Percentiles rank a stretch among this genome's conserved stretches.
Conservation (phyloP, 2,329 filamentous ascomycete genomes). For the Fusarium udum region DNA sequence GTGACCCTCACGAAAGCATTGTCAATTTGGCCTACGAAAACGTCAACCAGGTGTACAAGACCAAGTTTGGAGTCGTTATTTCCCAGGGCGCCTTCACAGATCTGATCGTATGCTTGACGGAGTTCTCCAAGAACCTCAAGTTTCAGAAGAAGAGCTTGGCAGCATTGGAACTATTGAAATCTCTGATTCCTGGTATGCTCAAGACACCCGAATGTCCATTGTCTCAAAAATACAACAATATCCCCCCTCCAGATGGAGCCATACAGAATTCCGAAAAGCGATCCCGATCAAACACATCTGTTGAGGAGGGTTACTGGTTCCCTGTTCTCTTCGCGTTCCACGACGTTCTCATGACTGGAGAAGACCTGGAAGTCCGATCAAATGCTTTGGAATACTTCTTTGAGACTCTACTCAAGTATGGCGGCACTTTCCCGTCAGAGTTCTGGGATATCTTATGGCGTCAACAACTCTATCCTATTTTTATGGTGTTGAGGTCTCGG, state of each 20-base stretch:
- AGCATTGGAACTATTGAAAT: slow-evolving; percentile 93
- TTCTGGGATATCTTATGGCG: slow-evolving; percentile 99
- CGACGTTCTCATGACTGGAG: slow-evolving; percentile 98
- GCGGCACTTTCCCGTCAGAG: slow-evolving; percentile 87
- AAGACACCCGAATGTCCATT: slow-evolving; percentile 94
- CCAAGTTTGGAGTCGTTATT: slow-evolving; percentile 93
- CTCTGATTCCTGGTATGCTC: slow-evolving; percentile 93
- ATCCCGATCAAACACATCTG: slow-evolving; percentile 80
- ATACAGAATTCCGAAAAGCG: slow-evolving; percentile 55
- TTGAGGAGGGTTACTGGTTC: slow-evolving; percentile 99
- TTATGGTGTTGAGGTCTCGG: slow-evolving; percentile 95
- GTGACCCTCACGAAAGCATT: slow-evolving; percentile 92
- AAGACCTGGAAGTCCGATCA: slow-evolving; percentile 94
- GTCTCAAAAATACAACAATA: slow-evolving; percentile 66
- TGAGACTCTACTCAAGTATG: slow-evolving; percentile 88
- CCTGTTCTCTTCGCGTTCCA: slow-evolving; percentile 98
- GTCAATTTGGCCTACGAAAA: slow-evolving; percentile 98
- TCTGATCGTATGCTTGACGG: slow-evolving; percentile 92
- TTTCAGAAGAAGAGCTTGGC: slow-evolving; percentile 99
- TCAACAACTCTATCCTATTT: slow-evolving; percentile 96
- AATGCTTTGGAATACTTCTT: slow-evolving; percentile 96
- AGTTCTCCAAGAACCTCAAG: slow-evolving; percentile 98
- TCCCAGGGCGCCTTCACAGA: slow-evolving; percentile 97
- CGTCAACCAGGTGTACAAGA: slow-evolving; percentile 94
- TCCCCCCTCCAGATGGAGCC: slow-evolving; percentile 56